Evolutionary conservation across 148 eudicot species (phyloP).

Genomic region (Pouteria glomerata): DNA sequence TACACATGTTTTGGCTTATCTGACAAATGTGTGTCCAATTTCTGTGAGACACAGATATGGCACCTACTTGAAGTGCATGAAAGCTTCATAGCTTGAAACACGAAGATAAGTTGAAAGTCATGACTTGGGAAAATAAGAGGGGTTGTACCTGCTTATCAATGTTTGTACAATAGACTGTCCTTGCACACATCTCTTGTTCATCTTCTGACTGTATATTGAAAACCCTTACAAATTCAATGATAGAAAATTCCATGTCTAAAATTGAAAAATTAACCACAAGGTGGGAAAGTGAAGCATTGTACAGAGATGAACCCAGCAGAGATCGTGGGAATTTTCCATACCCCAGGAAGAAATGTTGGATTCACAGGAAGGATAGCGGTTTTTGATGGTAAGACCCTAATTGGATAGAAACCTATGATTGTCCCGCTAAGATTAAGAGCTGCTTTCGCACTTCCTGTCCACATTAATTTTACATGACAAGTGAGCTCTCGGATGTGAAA

Average conservation of each 20-base stretch:
- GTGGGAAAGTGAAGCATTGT: constrained; percentile 2
- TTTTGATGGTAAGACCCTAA: constrained; percentile 88
- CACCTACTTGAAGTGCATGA: too few species aligned
- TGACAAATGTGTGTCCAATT: too few species aligned
- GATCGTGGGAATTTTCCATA: constrained; percentile 18
- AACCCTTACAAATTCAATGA: too few species aligned
- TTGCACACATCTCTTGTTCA: constrained; percentile 89
- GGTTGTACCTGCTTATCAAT: constrained; percentile 82
- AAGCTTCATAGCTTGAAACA: constrained; percentile 1
- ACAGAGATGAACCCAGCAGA: neutral
- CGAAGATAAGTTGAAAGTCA: too few species aligned
- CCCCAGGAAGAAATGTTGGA: constrained; percentile 95
- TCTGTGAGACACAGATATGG: too few species aligned
- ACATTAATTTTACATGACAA: constrained; percentile 13
- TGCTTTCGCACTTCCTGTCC: constrained; percentile 74
- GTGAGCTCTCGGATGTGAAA: constrained; percentile 14
- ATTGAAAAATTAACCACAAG: neutral
- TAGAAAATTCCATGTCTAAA: neutral
- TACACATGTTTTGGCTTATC: too few species aligned
- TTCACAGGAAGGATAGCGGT: constrained; percentile 98
- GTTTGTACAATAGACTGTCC: constrained; percentile 97
- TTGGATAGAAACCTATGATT: constrained; percentile 78
- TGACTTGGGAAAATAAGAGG: neutral
- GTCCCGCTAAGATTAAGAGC: constrained; percentile 75
- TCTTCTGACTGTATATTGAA: constrained; percentile 70